Base-by-base conservation (phyloP, 2,329 filamentous ascomycete species). In the Pseudocercospora eumusae region DNA sequence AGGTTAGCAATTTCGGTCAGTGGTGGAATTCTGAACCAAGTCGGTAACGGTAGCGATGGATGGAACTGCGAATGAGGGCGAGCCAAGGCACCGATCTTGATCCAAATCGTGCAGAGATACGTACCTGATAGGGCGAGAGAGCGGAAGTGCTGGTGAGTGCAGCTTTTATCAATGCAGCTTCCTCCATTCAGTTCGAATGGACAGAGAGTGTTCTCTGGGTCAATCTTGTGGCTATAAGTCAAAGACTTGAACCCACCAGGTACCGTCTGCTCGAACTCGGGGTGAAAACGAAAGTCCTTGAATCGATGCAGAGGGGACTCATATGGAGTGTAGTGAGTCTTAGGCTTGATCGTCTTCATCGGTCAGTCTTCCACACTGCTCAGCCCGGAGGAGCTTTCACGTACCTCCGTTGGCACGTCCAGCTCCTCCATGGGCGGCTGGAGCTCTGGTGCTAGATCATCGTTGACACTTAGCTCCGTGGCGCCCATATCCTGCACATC, bases 211-310 rank as follows among this genome's bases (percentile, higher is more conserved):
- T 84, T 87, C 64, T 86, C 82, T 23, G 87, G 82, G 74, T 97
- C 87, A 77, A 99, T 96, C 69, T 88, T 88, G 77, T 96, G 91
- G 79, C 91, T 97, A 79, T 93, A 98, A 47, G 93, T 98, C 80
- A 96, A 83, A 66, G 95, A 98, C 73, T 89, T 88, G 73, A 92
- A 88, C 47, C 93, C 93, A 65, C 88, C 89, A 60, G 85, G 75
- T 61, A 96, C 87, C 60, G 85, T 80, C 55, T 88, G 76, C 67
- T 82, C 80, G 77, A 88, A 98, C 56, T 85, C 81, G 31, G 91
- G 91, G 74, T 98, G 93, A 74, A 93, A 97, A 69, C 93, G 91
- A 78, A 91, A 99, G 40, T 91, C 89, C 75, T 87, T 91, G 76
- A 98, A 97, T 69, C 85, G 84, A 68, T 85, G 86, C 64, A 99